phyloP scores from a whole-genome alignment of 768 basidiomycete species.

The Psilocybe cyanescens region DNA sequence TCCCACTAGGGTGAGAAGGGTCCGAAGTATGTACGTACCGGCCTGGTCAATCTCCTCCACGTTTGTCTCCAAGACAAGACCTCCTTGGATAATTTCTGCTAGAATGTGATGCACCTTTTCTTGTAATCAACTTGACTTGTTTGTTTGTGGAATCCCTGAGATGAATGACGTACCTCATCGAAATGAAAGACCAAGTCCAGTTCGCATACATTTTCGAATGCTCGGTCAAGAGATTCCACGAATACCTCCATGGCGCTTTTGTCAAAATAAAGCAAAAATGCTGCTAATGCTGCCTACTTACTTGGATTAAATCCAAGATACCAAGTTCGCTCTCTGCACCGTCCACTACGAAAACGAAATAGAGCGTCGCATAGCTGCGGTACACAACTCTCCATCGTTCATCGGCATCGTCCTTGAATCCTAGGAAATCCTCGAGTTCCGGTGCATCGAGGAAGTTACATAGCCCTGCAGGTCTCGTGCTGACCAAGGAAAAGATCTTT shows the following conservation, averaged over 20 bases:
- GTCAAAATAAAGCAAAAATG: not conserved
- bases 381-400: constrained; percentile 89
- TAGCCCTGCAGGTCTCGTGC: constrained; percentile 75
- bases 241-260: constrained; percentile 69
- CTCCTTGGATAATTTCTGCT: constrained; percentile 96
- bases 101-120: constrained; percentile 90
- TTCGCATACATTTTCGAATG: constrained; percentile 99
- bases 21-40: constrained; percentile 46
- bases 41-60: constrained; percentile 80
- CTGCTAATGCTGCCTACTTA: constrained; percentile 53
- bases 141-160: not conserved
- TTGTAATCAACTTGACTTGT: not conserved
- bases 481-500: constrained; percentile 90
- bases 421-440: constrained; percentile 77
- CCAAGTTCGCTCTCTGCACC: constrained; percentile 96
- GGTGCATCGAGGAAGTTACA: constrained; percentile 98
- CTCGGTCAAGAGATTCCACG: constrained; percentile 93
- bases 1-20: constrained; percentile 15
- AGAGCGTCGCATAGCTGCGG: constrained; percentile 93
- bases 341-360: constrained; percentile 97
- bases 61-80: constrained; percentile 94
- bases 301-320: constrained; percentile 95
- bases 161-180: constrained; percentile 72
- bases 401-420: constrained; percentile 51
- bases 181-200: constrained; percentile 98